A percentile compares a stretch with the other conserved stretches of the same genome.
phyloP scores from a whole-genome alignment of 106 monocot species.

The Apostasia shenzhenica region DNA sequence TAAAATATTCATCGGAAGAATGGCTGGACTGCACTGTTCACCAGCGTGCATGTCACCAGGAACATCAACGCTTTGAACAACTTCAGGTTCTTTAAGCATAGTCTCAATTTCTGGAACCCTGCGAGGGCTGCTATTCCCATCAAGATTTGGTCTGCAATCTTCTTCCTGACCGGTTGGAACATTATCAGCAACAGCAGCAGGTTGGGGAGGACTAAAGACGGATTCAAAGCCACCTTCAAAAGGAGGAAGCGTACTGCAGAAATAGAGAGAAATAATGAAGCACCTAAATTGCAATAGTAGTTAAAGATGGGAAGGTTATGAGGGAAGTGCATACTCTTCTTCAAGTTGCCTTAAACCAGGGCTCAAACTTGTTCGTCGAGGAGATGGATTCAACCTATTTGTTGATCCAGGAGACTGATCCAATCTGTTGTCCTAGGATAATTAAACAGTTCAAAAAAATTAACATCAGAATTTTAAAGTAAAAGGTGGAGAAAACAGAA shows the following conservation, averaged over 20 bases:
- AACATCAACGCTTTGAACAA: not conserved
- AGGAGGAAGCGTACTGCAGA: conserved; percentile 34
- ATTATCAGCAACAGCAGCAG: conserved; percentile 12
- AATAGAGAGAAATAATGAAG: conserved; percentile 3
- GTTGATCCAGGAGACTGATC: conserved; percentile 2
- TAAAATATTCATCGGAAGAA: conserved; percentile 10
- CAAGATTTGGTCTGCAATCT: not conserved
- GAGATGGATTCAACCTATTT: conserved; percentile 3
- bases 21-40: conserved; percentile 11
- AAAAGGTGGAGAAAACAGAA: not conserved
- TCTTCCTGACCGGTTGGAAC: conserved; percentile 10
- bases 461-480: not conserved
- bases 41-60: conserved; percentile 1
- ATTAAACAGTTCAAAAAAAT: not conserved
- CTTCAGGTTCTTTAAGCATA: not conserved
- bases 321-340: not conserved
- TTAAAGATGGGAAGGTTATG: not conserved
- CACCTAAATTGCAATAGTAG: not conserved
- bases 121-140: conserved; percentile 7
- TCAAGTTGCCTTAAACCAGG: conserved; percentile 7
- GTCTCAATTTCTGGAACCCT: conserved; percentile 30
- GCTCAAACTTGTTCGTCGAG: not conserved
- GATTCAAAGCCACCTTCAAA: conserved; percentile 18
- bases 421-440: not conserved
- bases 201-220: not conserved